These are phyloP conservation scores for Salvia hispanica DNA, from an alignment of 257 asterid species.

Conservation along the genomic window DNA sequence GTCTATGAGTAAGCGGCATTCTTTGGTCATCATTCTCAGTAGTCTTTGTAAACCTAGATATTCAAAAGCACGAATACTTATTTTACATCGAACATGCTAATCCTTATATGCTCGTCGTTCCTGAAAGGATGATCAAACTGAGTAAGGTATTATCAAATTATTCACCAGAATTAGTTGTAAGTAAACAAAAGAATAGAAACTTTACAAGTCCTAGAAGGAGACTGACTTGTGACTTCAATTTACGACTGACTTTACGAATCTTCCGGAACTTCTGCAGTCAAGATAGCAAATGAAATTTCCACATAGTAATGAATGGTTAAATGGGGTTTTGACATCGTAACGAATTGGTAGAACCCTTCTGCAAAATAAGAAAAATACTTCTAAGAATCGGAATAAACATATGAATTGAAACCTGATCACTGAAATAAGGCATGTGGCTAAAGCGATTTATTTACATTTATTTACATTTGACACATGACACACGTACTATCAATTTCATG, in stretches of 20 bases:
- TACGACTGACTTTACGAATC: constrained; percentile 14
- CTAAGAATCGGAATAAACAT: background rate
- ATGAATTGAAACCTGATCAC: background rate
- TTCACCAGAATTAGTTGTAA: background rate
- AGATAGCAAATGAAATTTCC: background rate
- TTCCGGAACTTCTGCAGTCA: background rate
- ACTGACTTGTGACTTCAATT: background rate
- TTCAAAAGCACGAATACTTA: no score
- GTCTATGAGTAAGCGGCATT: no score
- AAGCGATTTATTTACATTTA: background rate
- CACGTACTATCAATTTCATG: background rate
- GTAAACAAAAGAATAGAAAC: background rate
- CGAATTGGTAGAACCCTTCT: background rate
- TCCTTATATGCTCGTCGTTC: no score
- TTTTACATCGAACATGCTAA: no score
- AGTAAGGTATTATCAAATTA: background rate
- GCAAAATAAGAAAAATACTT: background rate
- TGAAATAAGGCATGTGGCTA: no score
- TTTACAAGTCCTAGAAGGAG: background rate
- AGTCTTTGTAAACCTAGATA: no score
- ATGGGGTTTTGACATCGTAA: background rate
- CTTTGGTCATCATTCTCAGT: no score
- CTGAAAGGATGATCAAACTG: background rate
- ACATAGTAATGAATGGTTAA: background rate
- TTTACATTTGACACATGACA: background rate